Percentiles rank a stretch among this genome's conserved stretches.
These are phyloP conservation scores for Leccinum subtestaceum DNA, from an alignment of 768 basidiomycete genomes.

Conservation along the genomic window DNA sequence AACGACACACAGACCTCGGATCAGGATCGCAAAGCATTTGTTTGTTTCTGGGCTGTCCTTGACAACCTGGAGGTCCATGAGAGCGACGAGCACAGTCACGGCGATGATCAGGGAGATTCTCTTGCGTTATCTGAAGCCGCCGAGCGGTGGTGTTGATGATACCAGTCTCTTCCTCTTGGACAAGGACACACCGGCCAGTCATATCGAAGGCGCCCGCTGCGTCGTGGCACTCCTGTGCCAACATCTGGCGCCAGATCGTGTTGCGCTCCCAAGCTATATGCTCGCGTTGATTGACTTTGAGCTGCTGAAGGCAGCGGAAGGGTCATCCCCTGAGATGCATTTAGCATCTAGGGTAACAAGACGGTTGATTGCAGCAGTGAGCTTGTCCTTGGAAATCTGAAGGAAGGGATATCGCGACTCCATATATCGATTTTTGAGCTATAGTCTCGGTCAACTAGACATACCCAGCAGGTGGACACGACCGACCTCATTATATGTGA, in stretches of 20 bases:
- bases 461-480: not conserved
- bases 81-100: constrained; percentile 51
- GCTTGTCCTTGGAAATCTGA: no score
- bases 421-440: constrained; percentile 44
- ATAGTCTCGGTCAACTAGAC: constrained; percentile 1
- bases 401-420: no score
- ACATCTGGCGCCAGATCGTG: no score
- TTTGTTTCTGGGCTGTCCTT: not conserved
- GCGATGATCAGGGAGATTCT: constrained; percentile 59
- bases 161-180: constrained; percentile 40
- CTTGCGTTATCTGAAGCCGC: constrained; percentile 59
- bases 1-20: constrained; percentile 58
- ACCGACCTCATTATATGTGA: constrained; percentile 60
- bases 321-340: no score
- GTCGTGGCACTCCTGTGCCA: constrained; percentile 46
- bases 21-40: constrained; percentile 78
- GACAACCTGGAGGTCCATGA: constrained; percentile 53
- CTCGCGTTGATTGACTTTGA: no score
- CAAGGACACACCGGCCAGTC: constrained; percentile 27
- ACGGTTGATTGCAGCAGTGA: no score
- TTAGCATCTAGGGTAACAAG: no score
- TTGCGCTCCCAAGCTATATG: no score
- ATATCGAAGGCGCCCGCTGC: constrained; percentile 29
- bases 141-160: constrained; percentile 45
- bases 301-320: no score